These are phyloP conservation scores for Talaromyces sp. DNA, from an alignment of 2,329 filamentous ascomycete genomes.

Conservation along the genomic window DNA sequence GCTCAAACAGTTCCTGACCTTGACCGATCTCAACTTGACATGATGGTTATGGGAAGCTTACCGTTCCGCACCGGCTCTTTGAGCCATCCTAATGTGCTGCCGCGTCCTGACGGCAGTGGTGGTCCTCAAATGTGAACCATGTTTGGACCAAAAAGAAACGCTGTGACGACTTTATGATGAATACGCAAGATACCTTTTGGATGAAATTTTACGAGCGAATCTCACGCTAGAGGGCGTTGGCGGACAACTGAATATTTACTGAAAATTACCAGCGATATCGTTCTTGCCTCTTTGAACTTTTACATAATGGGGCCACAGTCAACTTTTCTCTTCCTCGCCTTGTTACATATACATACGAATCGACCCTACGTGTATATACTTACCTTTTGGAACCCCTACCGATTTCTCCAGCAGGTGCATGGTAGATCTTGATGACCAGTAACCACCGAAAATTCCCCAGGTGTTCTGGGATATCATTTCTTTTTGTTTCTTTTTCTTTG, in stretches of 20 bases:
- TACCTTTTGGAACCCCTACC: background rate
- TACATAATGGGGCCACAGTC: background rate
- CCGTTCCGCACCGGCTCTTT: conserved; percentile 29
- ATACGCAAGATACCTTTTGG: background rate
- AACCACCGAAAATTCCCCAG: background rate
- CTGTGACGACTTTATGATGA: background rate
- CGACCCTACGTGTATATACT: background rate
- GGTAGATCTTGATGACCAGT: background rate
- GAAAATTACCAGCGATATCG: background rate
- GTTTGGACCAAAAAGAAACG: background rate
- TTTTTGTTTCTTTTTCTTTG: background rate
- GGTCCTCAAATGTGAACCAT: background rate
- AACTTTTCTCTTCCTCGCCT: background rate
- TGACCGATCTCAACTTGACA: conserved; percentile 4
- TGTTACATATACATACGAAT: background rate
- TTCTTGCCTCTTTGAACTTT: background rate
- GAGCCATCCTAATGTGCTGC: conserved; percentile 21
- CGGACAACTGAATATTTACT: background rate
- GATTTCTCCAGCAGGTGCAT: background rate
- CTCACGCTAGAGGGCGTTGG: background rate
- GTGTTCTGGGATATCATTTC: background rate
- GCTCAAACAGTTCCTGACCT: conserved; percentile 10
- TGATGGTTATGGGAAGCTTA: conserved; percentile 5
- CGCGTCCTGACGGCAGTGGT: background rate
- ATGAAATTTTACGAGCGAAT: background rate